Evolutionary conservation across 2,329 filamentous ascomycete genomes (phyloP), one percentile per base, ranked within the genome.

Genomic region (Cladosporium sphaerospermum): DNA sequence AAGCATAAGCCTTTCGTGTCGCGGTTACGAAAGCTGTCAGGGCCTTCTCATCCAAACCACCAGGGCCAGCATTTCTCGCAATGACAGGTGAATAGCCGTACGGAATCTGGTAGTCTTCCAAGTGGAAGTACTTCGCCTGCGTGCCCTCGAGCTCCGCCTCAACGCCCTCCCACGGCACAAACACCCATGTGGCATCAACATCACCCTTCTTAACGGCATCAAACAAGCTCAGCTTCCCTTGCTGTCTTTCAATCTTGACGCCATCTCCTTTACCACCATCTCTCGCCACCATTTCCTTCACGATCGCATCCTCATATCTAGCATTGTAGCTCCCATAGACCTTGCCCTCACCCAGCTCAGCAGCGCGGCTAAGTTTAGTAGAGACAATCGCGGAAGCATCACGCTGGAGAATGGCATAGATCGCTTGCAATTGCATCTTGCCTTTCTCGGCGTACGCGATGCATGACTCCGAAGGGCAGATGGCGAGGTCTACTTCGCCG

Each of bases 51-150:
- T 57, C 53, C 4, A 49, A 52, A 7, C 54, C 56, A 23, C 54
- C 58, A 1, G 40, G 54, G 10, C 28, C 52, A 16, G 53, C 57
- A n/a, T 66, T 62, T 10, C 60, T 49, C 5, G 63, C 63, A 47
- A 67, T 64, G 28, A 67, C 63, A 9, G 64, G 64, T 34, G 62
- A 64, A 44, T 66, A 67, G 9, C 65, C 65, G 50, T 67, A 67
- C 6, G 64, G 62, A 9, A 67, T 59, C 11, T 56, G 62, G 44
- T 57, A 62, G 39, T 65, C 63, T 36, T 58, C 59, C 28, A 61
- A 41, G 31, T 46, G 55, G 53, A 64, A 66, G 19, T 55, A 52
- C 19, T 61, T 56, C 40, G 60, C 47, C 16, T 60, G 47, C 3
- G 58, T 51, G 3, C 59, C 61, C 7, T 64, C 58, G 11, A 60